phyloP scores from a whole-genome alignment of 768 basidiomycete species.

The Xerocomellus intermedius region DNA sequence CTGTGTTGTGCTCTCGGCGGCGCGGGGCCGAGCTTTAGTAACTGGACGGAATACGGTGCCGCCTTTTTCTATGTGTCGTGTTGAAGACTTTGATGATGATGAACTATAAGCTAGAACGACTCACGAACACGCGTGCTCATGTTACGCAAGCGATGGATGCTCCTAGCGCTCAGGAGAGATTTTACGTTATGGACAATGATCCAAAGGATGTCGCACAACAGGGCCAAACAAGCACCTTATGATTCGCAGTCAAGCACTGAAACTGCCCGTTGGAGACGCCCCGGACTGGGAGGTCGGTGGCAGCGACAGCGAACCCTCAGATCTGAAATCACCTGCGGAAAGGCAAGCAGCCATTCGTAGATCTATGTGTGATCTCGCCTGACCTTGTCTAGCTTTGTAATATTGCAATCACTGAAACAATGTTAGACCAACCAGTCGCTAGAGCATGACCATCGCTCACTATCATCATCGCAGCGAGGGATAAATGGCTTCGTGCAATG shows the following conservation, averaged over 20 bases:
- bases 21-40: conserved; percentile 51
- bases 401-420: conserved; percentile 69
- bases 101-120: conserved; percentile 32
- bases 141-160: background rate
- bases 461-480: conserved; percentile 49
- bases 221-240: conserved; percentile 29
- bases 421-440: conserved; percentile 39
- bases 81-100: conserved; percentile 2
- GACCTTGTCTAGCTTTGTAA: conserved; percentile 46
- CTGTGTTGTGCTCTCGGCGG: conserved; percentile 25
- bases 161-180: conserved; percentile 6
- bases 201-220: conserved; percentile 18
- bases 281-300: conserved; percentile 61
- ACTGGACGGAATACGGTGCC: conserved; percentile 68
- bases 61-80: conserved; percentile 58
- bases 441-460: conserved; percentile 15
- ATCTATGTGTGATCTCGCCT: conserved; percentile 1
- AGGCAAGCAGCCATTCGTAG: conserved; percentile 41
- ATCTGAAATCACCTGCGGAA: conserved; percentile 50
- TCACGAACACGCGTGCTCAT: conserved; percentile 60
- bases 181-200: conserved; percentile 1
- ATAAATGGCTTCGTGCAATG: conserved; percentile 61
- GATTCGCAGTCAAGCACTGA: conserved; percentile 27
- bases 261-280: conserved; percentile 54
- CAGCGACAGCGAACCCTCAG: conserved; percentile 39